phyloP scores from a whole-genome alignment of 805 yeast genomes.

The Saccharomyces eubayanus region DNA sequence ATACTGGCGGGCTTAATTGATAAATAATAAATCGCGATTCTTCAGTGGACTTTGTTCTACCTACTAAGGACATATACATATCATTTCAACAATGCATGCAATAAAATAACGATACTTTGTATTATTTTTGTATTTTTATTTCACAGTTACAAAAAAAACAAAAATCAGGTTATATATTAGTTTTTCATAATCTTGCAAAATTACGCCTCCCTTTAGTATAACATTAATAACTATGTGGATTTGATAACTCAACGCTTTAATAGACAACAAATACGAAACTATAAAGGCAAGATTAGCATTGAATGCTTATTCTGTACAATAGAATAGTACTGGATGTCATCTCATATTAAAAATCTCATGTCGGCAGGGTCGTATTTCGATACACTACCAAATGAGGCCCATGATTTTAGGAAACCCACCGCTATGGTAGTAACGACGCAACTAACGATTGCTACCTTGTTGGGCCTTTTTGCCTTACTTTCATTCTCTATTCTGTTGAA shows the following conservation, averaged over 20 bases:
- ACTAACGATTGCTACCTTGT: slow-evolving; percentile 52
- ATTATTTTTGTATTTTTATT: background rate
- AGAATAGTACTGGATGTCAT: background rate
- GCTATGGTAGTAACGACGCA: slow-evolving; percentile 69
- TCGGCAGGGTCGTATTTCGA: background rate
- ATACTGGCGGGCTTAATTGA: slow-evolving; percentile 78
- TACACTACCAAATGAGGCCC: slow-evolving; percentile 4
- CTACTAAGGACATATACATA: background rate
- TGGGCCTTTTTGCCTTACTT: slow-evolving; percentile 63
- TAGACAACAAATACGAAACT: background rate
- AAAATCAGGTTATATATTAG: background rate
- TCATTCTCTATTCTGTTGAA: slow-evolving; percentile 64
- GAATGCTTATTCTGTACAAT: background rate
- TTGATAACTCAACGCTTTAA: background rate
- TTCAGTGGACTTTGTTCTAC: background rate
- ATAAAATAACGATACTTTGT: background rate
- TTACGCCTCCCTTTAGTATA: background rate
- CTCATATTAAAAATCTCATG: background rate
- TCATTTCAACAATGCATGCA: background rate
- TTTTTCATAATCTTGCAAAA: background rate
- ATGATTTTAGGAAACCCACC: slow-evolving; percentile 32
- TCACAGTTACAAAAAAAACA: background rate
- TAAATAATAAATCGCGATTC: background rate
- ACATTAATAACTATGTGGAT: background rate
- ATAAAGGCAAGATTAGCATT: background rate